Base-by-base conservation (phyloP, 2,329 filamentous ascomycete species). In the Trichoderma sp. region DNA sequence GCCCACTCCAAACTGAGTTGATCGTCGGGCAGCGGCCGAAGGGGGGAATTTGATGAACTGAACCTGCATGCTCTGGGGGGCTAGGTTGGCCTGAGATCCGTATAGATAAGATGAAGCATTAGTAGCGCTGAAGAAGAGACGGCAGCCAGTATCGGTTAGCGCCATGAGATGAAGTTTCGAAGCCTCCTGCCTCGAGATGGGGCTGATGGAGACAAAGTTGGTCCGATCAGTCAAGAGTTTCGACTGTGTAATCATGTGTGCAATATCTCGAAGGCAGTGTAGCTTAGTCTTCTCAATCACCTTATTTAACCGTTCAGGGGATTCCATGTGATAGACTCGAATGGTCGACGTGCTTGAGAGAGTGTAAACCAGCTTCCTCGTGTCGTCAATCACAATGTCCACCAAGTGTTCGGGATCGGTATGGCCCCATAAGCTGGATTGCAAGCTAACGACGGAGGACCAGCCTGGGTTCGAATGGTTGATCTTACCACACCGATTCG, bases 21-120 rank as follows among this genome's bases (percentile, higher is more conserved):
- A 71, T 67, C 77, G 74, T 69, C 76, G 72, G 68, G 77, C 49
- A 24, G 63, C 72, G 24, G 75, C 71, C 70, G 76, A 79, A 67
- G 96, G 96, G 1, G 96, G 96, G 69, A 97, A 97, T 77, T 96
- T 96, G 79, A 99, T 93, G 76, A 97, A 96, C 74, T 96, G 91
- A n/a, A 97, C 89, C 79, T 97, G 94, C 93, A 99, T 97, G 80
- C 93, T 97, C 74, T 92, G 94, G 0, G 96, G 94, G 0, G 92
- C 89, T 69, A 84, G 79, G 69, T 85, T 90, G 8, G 87, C 85
- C 24, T 87, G 84, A 26, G 86, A 86, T 16, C 85, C 86, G 34
- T 88, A 84, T 77, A 85, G 86, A 81, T 90, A 90, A 0, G 85
- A 91, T 1, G 89, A 87, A 21, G 93, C 91, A 72, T 91, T 91